phyloP scores from a whole-genome alignment of 257 asterid species.

The Petrea volubilis region DNA sequence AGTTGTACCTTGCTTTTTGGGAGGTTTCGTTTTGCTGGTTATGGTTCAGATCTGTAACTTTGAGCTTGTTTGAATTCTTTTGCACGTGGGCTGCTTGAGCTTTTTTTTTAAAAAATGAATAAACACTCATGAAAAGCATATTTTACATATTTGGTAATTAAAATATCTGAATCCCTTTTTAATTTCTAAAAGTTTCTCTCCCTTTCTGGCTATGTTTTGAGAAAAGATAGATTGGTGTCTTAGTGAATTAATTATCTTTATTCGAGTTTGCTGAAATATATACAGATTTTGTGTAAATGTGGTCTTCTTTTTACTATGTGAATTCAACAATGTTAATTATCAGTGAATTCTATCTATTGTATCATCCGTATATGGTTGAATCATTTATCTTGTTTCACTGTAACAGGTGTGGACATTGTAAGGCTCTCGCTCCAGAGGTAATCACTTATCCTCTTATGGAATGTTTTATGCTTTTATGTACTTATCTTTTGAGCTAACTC shows the following conservation, averaged over 20 bases:
- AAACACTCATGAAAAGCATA: not conserved
- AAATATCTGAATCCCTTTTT: too few relatives aligned
- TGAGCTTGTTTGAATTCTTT: too few relatives aligned
- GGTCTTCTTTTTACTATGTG: too few relatives aligned
- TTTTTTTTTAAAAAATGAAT: not conserved
- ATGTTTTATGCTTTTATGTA: not conserved
- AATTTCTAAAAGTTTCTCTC: too few relatives aligned
- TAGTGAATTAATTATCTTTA: too few relatives aligned
- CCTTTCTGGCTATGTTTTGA: not conserved
- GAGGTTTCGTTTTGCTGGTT: conserved; percentile 22
- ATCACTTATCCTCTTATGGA: not conserved
- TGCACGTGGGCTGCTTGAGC: not conserved
- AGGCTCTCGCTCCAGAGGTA: conserved; percentile 97
- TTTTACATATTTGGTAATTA: not conserved
- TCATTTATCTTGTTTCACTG: conserved; percentile 10
- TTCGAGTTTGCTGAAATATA: too few relatives aligned
- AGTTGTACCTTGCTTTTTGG: conserved; percentile 7
- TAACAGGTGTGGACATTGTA: conserved; percentile 95
- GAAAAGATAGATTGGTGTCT: too few relatives aligned
- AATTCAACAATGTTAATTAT: not conserved
- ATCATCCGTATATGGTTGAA: conserved; percentile 3
- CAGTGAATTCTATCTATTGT: not conserved
- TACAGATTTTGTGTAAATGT: too few relatives aligned
- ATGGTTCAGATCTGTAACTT: too few relatives aligned
- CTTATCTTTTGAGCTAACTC: not conserved